Conservation (phyloP, 805 yeast species). For the Tetrapisispora fleetii region DNA sequence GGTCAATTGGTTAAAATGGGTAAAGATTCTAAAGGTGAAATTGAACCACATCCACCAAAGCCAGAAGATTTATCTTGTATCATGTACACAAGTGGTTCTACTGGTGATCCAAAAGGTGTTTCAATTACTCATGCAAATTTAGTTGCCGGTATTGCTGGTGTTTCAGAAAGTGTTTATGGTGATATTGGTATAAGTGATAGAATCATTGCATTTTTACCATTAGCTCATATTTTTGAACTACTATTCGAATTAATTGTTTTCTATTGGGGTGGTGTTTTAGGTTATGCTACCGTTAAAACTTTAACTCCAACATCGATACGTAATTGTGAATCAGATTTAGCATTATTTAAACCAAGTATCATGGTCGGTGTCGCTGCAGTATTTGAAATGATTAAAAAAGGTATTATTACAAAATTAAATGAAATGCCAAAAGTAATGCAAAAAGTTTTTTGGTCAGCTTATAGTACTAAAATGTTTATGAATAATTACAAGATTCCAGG, state of each 20-base stretch:
- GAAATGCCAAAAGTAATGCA: conserved; percentile 57
- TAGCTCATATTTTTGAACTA: conserved; percentile 93
- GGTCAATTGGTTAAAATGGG: conserved; percentile 64
- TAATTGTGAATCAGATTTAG: conserved; percentile 83
- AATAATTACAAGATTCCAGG: conserved; percentile 65
- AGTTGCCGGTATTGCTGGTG: conserved; percentile 82
- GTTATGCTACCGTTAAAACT: conserved; percentile 91
- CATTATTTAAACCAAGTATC: conserved; percentile 77
- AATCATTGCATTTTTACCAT: conserved; percentile 79
- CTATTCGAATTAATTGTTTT: conserved; percentile 71
- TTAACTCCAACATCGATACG: conserved; percentile 70
- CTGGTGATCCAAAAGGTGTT: conserved; percentile 79
- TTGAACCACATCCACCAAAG: conserved; percentile 34
- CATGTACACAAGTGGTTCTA: conserved; percentile 65
- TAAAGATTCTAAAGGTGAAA: conserved; percentile 36
- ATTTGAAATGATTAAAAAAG: conserved; percentile 93
- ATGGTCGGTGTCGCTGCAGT: conserved; percentile 99
- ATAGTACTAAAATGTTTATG: conserved; percentile 58
- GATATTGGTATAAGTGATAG: conserved; percentile 52
- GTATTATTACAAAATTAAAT: conserved; percentile 67
- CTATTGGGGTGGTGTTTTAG: conserved; percentile 84
- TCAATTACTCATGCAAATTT: conserved; percentile 55
- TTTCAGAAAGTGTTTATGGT: conserved; percentile 49
- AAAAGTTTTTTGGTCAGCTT: conserved; percentile 84
- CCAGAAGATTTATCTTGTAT: conserved; percentile 49